Evolutionary conservation across 129 eudicot genomes (phyloP), one percentile per base, ranked within the genome.

Genomic region (Centella asiatica): DNA sequence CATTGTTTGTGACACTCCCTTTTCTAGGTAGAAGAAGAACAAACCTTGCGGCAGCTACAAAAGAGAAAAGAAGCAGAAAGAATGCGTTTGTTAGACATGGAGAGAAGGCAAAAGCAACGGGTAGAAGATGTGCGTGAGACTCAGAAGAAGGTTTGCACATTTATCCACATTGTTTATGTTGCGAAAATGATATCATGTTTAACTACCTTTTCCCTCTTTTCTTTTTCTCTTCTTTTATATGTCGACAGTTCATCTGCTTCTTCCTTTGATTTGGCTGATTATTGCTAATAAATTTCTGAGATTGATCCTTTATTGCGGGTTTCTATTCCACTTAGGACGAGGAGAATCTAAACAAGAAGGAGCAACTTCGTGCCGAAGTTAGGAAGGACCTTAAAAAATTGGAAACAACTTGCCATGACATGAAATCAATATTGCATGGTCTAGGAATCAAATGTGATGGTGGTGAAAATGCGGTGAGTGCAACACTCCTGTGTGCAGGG

Each of bases 21-120:
- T 44, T 72, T 57, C 24, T 68, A 92, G 98, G 90, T 95, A 37
- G 96, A 92, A 72, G 99, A 87, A 77, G 92, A 85, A 64, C 73
- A 74, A 31, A 67, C 57, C 11, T 62, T 71, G 60, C 74, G 71
- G 34, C 74, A 76, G 66, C 25, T 87, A 77, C 82, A 56, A 51
- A 80, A 82, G 75, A 84, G 96, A 68, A 70, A 69, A 73, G 72
- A 59, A 69, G 86, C 88, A 52, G 95, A 82, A 72, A 73, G 60
- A 25, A 59, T 72, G 73, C 86, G 96, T 54, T 73, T 87, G 71
- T 53, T 84, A 83, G 90, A 81, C 65, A 84, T 82, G 73, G 86
- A 92, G 59, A 84, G 72, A 76, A 87, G 99, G 70, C 96, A 87
- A 72, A 80, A 71, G 63, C 77, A 80, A 66, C 99, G 96, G 0